Evolutionary conservation across 345 rosid species (phyloP).

Genomic region (Gossypium bickii): DNA sequence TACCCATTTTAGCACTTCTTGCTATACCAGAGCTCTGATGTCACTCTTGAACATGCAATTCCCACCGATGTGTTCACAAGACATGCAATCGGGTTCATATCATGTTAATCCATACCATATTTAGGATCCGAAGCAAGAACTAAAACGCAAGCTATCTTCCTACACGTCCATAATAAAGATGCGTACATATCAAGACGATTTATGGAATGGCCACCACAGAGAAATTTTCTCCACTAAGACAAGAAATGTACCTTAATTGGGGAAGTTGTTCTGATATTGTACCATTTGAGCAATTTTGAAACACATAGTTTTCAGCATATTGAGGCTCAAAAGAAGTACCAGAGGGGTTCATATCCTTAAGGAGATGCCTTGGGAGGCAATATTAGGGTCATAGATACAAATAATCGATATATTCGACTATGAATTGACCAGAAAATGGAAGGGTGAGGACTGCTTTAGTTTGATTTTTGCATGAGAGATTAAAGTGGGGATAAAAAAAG

Average conservation of each 20-base stretch:
- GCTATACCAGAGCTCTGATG: not conserved
- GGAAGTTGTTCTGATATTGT: not conserved
- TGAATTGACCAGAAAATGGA: constrained; percentile 10
- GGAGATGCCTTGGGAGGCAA: constrained; percentile 24
- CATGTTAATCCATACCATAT: not conserved
- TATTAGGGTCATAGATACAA: not conserved
- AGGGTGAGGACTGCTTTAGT: not conserved
- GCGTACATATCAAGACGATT: not conserved
- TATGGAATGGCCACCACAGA: constrained; percentile 2
- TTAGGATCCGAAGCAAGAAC: not conserved
- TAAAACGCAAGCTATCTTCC: not conserved
- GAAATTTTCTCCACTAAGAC: constrained; percentile 21
- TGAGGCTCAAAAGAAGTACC: constrained; percentile 14
- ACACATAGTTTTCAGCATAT: constrained; percentile 15
- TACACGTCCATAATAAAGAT: not conserved
- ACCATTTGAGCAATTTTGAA: constrained; percentile 25
- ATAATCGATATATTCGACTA: constrained; percentile 10
- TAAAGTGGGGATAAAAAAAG: constrained; percentile 22
- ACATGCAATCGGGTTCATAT: not conserved
- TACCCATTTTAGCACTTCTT: not conserved
- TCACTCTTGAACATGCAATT: constrained; percentile 19
- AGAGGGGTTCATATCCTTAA: constrained; percentile 3
- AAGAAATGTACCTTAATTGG: not conserved
- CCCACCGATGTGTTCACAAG: constrained; percentile 13
- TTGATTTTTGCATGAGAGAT: constrained; percentile 13